phyloP scores from a whole-genome alignment of 768 basidiomycete species.

The Naematelia encephala region DNA sequence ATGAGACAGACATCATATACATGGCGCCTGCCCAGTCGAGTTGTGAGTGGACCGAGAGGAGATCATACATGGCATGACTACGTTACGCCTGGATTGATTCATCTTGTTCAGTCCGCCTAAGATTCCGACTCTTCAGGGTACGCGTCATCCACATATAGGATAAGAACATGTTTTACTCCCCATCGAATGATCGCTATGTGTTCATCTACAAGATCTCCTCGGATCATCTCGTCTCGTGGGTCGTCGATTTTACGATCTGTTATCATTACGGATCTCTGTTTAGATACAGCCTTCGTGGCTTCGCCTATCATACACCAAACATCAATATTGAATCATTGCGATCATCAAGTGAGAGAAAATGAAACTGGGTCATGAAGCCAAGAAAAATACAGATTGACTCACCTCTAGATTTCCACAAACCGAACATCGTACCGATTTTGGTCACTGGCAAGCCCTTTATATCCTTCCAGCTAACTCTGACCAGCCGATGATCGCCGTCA shows the following conservation, averaged over 20 bases:
- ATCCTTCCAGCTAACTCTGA: slow-evolving; percentile 56
- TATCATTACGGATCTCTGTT: slow-evolving; percentile 66
- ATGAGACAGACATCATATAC: too few species aligned
- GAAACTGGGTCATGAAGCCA: slow-evolving; percentile 8
- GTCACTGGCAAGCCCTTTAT: slow-evolving; percentile 59
- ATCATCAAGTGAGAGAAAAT: background rate
- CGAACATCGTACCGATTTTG: slow-evolving; percentile 62
- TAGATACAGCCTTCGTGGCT: slow-evolving; percentile 61
- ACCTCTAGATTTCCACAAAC: slow-evolving; percentile 66
- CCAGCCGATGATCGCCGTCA: slow-evolving; percentile 63
- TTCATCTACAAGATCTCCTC: slow-evolving; percentile 60
- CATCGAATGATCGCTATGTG: slow-evolving; percentile 65
- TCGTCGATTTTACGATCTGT: slow-evolving; percentile 63
- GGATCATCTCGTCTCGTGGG: slow-evolving; percentile 53
- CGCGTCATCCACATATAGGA: slow-evolving; percentile 54
- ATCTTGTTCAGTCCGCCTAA: background rate
- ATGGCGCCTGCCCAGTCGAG: too few species aligned
- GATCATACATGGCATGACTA: too few species aligned
- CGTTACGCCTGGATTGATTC: too few species aligned
- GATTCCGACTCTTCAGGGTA: background rate
- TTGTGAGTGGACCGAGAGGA: too few species aligned
- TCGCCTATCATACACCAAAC: slow-evolving; percentile 55
- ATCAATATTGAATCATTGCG: background rate
- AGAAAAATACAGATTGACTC: slow-evolving; percentile 32
- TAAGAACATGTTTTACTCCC: slow-evolving; percentile 68